Evolutionary conservation across 2,329 filamentous ascomycete genomes (phyloP), one percentile per base, ranked within the genome.

Genomic region (Penicillium digitatum): DNA sequence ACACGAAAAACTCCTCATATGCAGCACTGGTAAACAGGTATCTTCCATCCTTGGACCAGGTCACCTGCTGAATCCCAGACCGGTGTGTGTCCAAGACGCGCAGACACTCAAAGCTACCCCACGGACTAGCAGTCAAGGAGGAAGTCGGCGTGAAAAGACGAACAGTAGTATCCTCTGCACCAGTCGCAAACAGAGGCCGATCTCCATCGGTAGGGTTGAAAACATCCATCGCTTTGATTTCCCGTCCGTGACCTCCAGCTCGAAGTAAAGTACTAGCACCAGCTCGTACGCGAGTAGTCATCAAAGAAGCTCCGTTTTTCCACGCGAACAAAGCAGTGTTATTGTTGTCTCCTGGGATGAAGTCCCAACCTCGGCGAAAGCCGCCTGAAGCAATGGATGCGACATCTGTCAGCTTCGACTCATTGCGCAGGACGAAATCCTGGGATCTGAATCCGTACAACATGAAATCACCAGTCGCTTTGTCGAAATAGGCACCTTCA

Each of bases 21-120:
- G 92, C 94, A 6, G 84, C 90, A 65, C 90, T 92, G 61, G 89
- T 96, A 69, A 97, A 88, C 2, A 99, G 81, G 63, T 87, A 88
- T 1, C 78, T 71, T 2, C 87, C 82, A 44, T 83, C 80, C 0
- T 71, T 69, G 1, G 88, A 84, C 89, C 90, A 97, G 56, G 81
- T 81, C 1, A 96, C 76, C 58, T 86, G 82, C 70, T 96, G 93
- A 8, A 97, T 83, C 0, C 93, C 94, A 0, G 90, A 87, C 1
- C 85, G 87, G 68, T 99, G 94, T 52, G 83, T 84, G 61, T 90
- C 87, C 20, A 96, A 72, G 0, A 87, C 84, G 10, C 85, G 82
- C 22, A 87, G 67, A 62, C 84, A 88, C 27, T 71, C 63, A 43
- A 79, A 73, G 11, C 59, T 59, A 10, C 66, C 60, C 58, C 65